Conservation (phyloP, 2,329 filamentous ascomycete species). For the Lojkania enalia region DNA sequence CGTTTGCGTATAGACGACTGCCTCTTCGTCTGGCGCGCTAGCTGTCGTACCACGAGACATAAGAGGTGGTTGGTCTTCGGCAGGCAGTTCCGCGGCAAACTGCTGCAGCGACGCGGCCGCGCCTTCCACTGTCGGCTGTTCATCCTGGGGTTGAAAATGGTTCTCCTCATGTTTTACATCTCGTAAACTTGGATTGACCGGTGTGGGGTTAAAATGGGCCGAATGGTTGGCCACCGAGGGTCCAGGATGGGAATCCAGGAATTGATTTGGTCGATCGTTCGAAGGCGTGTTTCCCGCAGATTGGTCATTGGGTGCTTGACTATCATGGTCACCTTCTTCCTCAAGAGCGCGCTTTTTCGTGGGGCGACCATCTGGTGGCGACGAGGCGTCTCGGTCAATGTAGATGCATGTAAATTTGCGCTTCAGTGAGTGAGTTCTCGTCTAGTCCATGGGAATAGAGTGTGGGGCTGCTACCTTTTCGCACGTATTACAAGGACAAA, state of each 20-base stretch:
- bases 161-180: conserved; percentile 22
- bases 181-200: conserved; percentile 7
- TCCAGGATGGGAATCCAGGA: conserved; percentile 20
- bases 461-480: conserved; percentile 50
- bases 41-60: conserved; percentile 38
- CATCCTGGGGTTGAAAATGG: conserved; percentile 21
- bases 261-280: conserved; percentile 22
- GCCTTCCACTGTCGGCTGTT: conserved; percentile 28
- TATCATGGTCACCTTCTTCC: conserved; percentile 22
- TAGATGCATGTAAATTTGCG: conserved; percentile 47
- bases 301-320: conserved; percentile 21
- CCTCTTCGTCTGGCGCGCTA: conserved; percentile 59
- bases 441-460: background rate
- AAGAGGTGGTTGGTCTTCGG: conserved; percentile 25
- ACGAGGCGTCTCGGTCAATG: conserved; percentile 39
- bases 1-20: conserved; percentile 57
- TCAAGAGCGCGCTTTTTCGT: conserved; percentile 39
- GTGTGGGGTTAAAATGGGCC: no score
- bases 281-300: conserved; percentile 26
- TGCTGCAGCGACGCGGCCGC: conserved; percentile 29
- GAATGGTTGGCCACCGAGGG: no score
- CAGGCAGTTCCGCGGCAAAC: conserved; percentile 19
- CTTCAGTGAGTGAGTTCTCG: conserved; percentile 29
- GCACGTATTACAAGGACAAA: conserved; percentile 62
- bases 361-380: conserved; percentile 44